Base-by-base conservation (phyloP, 345 rosid genomes). In the Boechera retrofracta region DNA sequence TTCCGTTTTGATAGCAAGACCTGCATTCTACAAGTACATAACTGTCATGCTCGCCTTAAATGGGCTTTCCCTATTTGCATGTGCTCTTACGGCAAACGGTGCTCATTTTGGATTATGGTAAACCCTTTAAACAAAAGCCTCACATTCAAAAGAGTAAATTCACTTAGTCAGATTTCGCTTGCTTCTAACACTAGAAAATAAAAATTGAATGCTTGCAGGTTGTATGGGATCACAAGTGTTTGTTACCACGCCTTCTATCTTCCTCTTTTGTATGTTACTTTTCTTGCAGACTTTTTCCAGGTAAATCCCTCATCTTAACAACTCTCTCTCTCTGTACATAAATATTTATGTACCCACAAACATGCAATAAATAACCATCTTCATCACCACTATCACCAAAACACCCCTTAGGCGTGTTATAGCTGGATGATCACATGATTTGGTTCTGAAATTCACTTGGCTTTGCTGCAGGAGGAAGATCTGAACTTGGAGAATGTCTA, bases 221-320 rank as follows among this genome's bases (percentile, higher is more conserved):
- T 94, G 80, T 94, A 88, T 53, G 85, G 89, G 21, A 78, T 81
- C 72, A 82, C 94, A 64, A 84, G 81, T 57, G 85, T 90, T 60
- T 87, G 89, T 88, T 92, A 94, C 83, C 98, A 90, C 73, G 88
- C 94, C 42, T 92, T 90, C 45, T 94, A 92, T 84, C 92, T 94
- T 39, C 98, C 98, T 42, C 94, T 92, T 72, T 58, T 92, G 33
- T 89, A 90, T 61, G 38, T 82, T 28, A 94, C 93, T 26, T 94
- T 94, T 61, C 86, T 92, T 54, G 91, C 93, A 5, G 98, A 94
- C 87, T 94, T 94, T 76, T 94, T 94, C 87, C 93, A 85, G 97
- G 98, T 91, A 67, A 67, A 35, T 28, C 15, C 9, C 47, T 55
- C 71, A 53, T 62, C 51, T 58, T 16, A 66, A 29, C 28, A 24